Conservation (phyloP, 1,284 basidiomycete genomes). For the Ustilago esculenta region DNA sequence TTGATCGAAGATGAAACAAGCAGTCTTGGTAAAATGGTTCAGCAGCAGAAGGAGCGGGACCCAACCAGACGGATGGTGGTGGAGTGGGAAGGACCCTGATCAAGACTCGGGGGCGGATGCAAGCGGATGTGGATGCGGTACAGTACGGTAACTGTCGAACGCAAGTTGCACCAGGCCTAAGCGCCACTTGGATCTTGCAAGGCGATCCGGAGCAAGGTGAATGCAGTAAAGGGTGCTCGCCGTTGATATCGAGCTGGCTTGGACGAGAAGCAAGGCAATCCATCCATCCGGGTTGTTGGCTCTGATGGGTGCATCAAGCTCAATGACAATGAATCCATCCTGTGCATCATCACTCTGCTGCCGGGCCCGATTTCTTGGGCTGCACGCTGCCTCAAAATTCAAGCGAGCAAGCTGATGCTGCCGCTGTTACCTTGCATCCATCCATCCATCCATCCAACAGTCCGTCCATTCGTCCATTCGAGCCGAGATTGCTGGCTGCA, state of each 20-base stretch:
- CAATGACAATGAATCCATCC: constrained; percentile 13
- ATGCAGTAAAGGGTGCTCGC: neutral
- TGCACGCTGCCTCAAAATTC: neutral
- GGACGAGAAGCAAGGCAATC: constrained; percentile 6
- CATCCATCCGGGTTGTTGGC: constrained; percentile 8
- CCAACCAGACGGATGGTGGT: neutral
- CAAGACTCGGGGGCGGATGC: neutral
- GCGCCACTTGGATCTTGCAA: too few species aligned
- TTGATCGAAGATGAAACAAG: constrained; percentile 3
- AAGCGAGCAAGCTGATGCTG: too few species aligned
- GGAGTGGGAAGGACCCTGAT: neutral
- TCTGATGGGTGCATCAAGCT: neutral
- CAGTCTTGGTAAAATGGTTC: neutral
- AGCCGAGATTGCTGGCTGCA: neutral
- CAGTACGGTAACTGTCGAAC: neutral
- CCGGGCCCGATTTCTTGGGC: too few species aligned
- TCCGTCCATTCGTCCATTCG: neutral
- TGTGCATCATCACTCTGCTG: constrained; percentile 13
- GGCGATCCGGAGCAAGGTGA: neutral
- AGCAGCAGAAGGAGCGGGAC: too few species aligned
- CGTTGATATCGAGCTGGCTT: neutral
- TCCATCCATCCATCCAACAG: neutral
- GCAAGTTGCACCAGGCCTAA: constrained; percentile 1
- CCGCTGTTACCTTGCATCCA: too few species aligned
- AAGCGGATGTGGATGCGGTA: neutral